Evolutionary conservation across 2,329 filamentous ascomycete genomes (phyloP), one percentile per base, ranked within the genome.

Genomic region (Phaeophleospora eucalypticola): DNA sequence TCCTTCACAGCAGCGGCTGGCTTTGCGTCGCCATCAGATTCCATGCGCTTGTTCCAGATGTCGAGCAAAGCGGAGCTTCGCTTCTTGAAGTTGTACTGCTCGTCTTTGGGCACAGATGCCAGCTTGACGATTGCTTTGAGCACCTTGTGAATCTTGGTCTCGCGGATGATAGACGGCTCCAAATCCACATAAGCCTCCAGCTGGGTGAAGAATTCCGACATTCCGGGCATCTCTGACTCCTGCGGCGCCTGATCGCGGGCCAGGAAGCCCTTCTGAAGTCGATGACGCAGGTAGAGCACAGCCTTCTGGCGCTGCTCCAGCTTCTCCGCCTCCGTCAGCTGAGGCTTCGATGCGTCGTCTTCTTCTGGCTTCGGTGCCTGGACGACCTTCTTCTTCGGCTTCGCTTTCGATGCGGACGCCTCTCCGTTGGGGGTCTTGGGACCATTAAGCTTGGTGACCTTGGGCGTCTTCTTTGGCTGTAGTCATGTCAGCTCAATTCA

Each of bases 61-160:
- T 84, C 82, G n/a, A 97, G 75, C 39, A 98, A 77, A 4, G 79
- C 76, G 55, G 86, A 79, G 29, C 89, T 90, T 42, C 93, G 85
- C 55, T 83, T 75, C 73, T 93, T 94, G 80, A 98, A 96, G 45
- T 86, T 74, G 68, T 85, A 94, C 57, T 95, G 87, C 29, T 90
- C 87, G 56, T 98, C 93, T 51, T 84, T 84, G 4, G 90, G 90
- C 58, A 98, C 95, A 3, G 78, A 78, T 36, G 84, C 79, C 7
- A 98, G 76, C 74, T 95, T 96, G 61, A 96, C 75, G 57, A 98
- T 93, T 3, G 86, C 89, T 73, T 94, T 95, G 47, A 98, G 78
- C 9, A 98, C 91, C 74, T 98, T 98, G 81, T 97, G 91, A 70
- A 98, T 96, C 78, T 97, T 98, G 52, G 93, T 98, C 12, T 74